These are phyloP conservation scores for Salvia hispanica DNA, from an alignment of 257 asterid species.

Conservation along the genomic window DNA sequence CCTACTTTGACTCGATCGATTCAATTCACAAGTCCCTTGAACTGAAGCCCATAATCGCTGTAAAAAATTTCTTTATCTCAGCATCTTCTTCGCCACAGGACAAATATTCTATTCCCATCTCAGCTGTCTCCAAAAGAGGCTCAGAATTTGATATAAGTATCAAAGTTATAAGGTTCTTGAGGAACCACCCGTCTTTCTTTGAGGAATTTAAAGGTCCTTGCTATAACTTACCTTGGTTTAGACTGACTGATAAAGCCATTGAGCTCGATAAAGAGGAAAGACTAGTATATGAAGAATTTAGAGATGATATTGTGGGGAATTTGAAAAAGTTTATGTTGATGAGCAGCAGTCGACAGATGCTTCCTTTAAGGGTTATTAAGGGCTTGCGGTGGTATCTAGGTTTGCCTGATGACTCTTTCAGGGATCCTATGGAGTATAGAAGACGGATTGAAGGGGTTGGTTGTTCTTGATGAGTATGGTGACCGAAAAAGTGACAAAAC, in stretches of 20 bases:
- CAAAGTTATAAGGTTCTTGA: slow-evolving; percentile 73
- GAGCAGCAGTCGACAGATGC: too few species aligned
- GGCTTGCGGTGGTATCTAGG: too few species aligned
- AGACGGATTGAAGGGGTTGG: slow-evolving; percentile 64
- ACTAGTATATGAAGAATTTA: too few species aligned
- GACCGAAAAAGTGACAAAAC: slow-evolving; percentile 26
- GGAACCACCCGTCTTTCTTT: slow-evolving; percentile 76
- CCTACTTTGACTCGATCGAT: slow-evolving; percentile 61
- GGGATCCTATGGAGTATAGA: too few species aligned
- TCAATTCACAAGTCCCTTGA: slow-evolving; percentile 77
- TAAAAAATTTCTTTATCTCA: slow-evolving; percentile 68
- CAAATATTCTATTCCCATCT: slow-evolving; percentile 63
- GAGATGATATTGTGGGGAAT: slow-evolving; percentile 35
- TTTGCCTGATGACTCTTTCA: too few species aligned
- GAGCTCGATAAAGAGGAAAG: too few species aligned
- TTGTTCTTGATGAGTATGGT: slow-evolving; percentile 31
- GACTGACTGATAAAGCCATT: too few species aligned
- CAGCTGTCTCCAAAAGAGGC: slow-evolving; percentile 68
- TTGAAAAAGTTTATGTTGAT: too few species aligned
- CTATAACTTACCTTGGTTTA: slow-evolving; percentile 22
- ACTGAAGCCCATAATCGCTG: slow-evolving; percentile 62
- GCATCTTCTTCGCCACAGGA: slow-evolving; percentile 63
- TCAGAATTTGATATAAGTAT: slow-evolving; percentile 50
- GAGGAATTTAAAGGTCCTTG: slow-evolving; percentile 83
- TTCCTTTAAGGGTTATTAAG: too few species aligned